Percentiles rank a stretch among this genome's conserved stretches.
Conservation (phyloP, 164 flowering plant species). For the Liquidambar formosana region DNA sequence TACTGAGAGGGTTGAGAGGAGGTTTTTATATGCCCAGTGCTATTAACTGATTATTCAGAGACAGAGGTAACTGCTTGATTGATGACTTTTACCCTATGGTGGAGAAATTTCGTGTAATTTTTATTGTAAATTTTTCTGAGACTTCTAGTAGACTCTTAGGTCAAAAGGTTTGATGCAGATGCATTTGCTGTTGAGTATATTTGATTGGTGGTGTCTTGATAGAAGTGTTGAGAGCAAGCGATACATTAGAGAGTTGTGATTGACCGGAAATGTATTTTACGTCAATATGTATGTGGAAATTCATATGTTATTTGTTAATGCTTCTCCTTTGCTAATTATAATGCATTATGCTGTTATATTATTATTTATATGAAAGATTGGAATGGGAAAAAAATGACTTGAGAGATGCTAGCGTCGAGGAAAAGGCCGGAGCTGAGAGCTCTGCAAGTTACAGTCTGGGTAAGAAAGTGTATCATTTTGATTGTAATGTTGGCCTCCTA, state of each 20-base stretch:
- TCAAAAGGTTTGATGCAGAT: neutral
- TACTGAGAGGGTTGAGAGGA: neutral
- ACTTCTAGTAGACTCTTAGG: neutral
- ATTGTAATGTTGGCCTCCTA: too few relatives aligned
- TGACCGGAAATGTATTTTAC: too few relatives aligned
- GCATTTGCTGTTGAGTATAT: neutral
- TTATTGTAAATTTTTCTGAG: conserved; percentile 3
- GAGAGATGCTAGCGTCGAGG: neutral
- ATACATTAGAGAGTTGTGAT: neutral
- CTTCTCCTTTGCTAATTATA: neutral
- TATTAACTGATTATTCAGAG: conserved; percentile 1
- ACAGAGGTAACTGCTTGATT: conserved; percentile 3
- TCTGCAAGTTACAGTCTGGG: neutral
- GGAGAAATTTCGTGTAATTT: conserved; percentile 1
- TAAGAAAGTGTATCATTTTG: too few relatives aligned
- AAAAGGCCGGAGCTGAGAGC: neutral
- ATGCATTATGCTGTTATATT: too few relatives aligned
- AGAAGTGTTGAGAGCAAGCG: neutral
- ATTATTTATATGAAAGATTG: neutral
- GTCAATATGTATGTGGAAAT: neutral
- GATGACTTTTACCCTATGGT: neutral
- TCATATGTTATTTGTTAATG: neutral
- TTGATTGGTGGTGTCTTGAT: neutral
- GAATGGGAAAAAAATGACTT: neutral
- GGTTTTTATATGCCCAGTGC: neutral